Conservation (phyloP, 192 early-diverging fungal species). For the Podochytrium sp. region DNA sequence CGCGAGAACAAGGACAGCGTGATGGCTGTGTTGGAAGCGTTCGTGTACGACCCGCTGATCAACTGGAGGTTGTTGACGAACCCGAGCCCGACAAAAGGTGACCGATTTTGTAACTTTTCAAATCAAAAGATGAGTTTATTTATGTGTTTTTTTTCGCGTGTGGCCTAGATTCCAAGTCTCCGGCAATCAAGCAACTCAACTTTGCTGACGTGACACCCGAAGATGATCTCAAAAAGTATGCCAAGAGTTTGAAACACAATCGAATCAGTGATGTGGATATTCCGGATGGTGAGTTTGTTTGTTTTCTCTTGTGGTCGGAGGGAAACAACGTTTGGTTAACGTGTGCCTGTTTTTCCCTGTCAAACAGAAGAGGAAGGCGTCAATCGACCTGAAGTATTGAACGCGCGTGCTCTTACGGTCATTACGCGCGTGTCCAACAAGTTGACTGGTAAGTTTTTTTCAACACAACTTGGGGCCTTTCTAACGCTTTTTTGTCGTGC, state of each 20-base stretch:
- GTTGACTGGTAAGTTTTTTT: constrained; percentile 66
- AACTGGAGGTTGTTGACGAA: constrained; percentile 80
- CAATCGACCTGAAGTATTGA: constrained; percentile 68
- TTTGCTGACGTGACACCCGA: neutral
- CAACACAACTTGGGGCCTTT: neutral
- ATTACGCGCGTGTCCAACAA: constrained; percentile 92
- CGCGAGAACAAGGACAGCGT: constrained; percentile 93
- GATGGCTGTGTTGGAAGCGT: constrained; percentile 98
- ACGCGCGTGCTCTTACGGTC: constrained; percentile 79
- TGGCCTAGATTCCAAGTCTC: neutral
- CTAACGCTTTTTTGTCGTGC: too few species aligned
- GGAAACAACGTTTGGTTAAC: too few species aligned
- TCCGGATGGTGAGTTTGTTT: neutral
- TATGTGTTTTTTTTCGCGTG: neutral
- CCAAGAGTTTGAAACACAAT: constrained; percentile 24
- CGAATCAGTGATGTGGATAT: constrained; percentile 10
- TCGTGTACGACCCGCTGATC: constrained; percentile 95
- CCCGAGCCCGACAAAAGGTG: constrained; percentile 51
- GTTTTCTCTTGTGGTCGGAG: neutral
- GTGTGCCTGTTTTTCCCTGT: too few species aligned
- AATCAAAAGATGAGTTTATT: neutral
- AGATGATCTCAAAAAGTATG: constrained; percentile 9
- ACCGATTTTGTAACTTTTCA: neutral
- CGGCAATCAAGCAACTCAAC: neutral
- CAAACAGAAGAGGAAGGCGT: constrained; percentile 46